Percentiles rank a stretch among this genome's conserved stretches.
Evolutionary conservation across 2,329 filamentous ascomycete species (phyloP).

Genomic region (Alternaria ethzedia): DNA sequence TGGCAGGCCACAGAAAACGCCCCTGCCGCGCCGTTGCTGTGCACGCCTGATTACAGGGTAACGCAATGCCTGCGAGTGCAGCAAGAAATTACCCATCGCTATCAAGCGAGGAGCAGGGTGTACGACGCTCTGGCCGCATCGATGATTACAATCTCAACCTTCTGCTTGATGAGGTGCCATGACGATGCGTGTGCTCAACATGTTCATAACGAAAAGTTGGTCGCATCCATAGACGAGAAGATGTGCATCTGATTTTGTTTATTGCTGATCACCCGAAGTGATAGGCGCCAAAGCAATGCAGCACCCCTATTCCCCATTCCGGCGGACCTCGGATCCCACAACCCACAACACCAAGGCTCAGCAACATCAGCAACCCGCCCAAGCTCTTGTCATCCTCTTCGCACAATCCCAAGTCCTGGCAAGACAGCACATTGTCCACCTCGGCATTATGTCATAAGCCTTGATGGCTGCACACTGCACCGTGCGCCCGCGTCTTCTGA

Average conservation of each 20-base stretch:
- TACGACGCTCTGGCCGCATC: not conserved
- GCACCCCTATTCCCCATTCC: not conserved
- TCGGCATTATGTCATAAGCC: slow-evolving; percentile 6
- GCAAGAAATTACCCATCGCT: slow-evolving; percentile 1
- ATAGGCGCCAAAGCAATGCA: not conserved
- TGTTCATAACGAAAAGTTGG: not conserved
- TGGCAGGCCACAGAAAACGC: not conserved
- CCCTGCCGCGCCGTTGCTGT: slow-evolving; percentile 9
- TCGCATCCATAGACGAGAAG: not conserved
- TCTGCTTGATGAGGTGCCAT: not conserved
- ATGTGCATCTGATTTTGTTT: not conserved
- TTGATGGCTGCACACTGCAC: not conserved
- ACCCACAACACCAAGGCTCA: not conserved
- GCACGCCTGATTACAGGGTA: slow-evolving; percentile 4
- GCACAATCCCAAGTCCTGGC: not conserved
- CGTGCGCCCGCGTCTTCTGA: not conserved
- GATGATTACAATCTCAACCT: not conserved
- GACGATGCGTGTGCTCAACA: not conserved
- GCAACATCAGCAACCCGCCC: not conserved
- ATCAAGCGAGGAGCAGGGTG: not conserved
- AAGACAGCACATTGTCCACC: not conserved
- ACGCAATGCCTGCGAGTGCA: not conserved
- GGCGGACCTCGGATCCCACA: slow-evolving; percentile 4
- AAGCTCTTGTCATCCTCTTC: not conserved
- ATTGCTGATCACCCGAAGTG: not conserved